A percentile compares a stretch with the other conserved stretches of the same genome.
phyloP scores from a whole-genome alignment of 1,284 basidiomycete genomes.

The Trametes pubescens region DNA sequence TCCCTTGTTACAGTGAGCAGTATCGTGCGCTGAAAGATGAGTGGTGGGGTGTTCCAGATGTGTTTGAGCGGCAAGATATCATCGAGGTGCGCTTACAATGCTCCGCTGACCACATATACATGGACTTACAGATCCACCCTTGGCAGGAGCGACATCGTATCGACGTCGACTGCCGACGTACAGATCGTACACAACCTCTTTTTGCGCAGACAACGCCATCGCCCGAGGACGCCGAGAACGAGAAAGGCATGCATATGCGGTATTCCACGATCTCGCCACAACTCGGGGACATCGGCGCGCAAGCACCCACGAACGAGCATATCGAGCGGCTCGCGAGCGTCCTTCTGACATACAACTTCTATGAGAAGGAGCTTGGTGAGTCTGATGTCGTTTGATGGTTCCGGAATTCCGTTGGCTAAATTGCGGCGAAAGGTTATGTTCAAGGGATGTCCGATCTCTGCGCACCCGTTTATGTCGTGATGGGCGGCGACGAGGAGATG shows the following conservation, averaged over 20 bases:
- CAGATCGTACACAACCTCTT: conserved; percentile 91
- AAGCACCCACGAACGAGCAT: conserved; percentile 88
- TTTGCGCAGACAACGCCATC: conserved; percentile 63
- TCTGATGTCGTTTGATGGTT: conserved; percentile 20
- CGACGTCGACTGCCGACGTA: conserved; percentile 95
- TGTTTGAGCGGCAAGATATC: conserved; percentile 80
- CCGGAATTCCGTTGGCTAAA: not conserved
- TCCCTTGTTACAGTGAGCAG: conserved; percentile 53
- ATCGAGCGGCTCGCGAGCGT: conserved; percentile 83
- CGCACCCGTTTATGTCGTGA: conserved; percentile 92
- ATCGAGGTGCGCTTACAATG: conserved; percentile 61
- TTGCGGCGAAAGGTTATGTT: conserved; percentile 72
- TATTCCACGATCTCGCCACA: conserved; percentile 78
- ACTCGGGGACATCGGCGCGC: conserved; percentile 76
- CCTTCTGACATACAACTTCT: conserved; percentile 93
- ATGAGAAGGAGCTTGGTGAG: conserved; percentile 87
- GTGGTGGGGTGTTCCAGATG: conserved; percentile 85
- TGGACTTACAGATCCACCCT: not conserved
- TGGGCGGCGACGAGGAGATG: conserved; percentile 87
- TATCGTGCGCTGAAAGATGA: conserved; percentile 78
- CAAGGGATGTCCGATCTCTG: conserved; percentile 99
- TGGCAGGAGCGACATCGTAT: conserved; percentile 83
- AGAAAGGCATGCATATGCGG: conserved; percentile 59
- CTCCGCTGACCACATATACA: not conserved
- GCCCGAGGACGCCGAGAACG: conserved; percentile 50